Percentiles rank a stretch among this genome's conserved stretches.
phyloP scores from a whole-genome alignment of 164 flowering plant genomes.

The Vitis riparia region DNA sequence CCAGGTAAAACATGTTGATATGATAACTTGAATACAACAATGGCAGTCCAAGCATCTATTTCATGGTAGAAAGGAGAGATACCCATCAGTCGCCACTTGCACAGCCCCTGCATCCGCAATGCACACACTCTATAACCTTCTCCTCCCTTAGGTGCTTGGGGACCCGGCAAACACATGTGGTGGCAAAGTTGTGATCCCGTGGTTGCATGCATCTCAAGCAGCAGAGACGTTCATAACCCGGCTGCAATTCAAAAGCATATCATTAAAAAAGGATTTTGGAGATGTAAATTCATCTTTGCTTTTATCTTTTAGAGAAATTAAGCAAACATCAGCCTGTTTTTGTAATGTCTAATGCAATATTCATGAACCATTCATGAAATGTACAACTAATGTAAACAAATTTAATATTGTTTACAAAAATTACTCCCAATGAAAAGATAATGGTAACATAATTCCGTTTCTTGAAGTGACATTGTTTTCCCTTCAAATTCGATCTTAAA shows the following conservation, averaged over 20 bases:
- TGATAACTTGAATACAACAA: too few species aligned
- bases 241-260: slow-evolving; percentile 44
- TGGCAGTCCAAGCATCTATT: too few species aligned
- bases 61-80: background rate
- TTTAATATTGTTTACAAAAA: too few species aligned
- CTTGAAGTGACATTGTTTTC: background rate
- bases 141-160: slow-evolving; percentile 93
- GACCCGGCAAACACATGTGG: slow-evolving; percentile 92
- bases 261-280: background rate
- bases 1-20: too few species aligned
- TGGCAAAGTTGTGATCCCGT: slow-evolving; percentile 85
- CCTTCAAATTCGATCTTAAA: background rate
- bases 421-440: too few species aligned
- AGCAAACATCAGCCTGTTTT: background rate
- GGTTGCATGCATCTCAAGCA: slow-evolving; percentile 93
- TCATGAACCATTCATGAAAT: too few species aligned
- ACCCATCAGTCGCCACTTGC: slow-evolving; percentile 76
- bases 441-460: background rate
- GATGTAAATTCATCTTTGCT: background rate
- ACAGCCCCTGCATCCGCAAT: slow-evolving; percentile 89
- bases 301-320: background rate
- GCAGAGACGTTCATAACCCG: slow-evolving; percentile 95
- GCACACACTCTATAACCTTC: slow-evolving; percentile 89
- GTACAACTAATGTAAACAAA: too few species aligned
- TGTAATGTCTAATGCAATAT: too few species aligned